Conservation (phyloP, 2,329 filamentous ascomycete genomes). For the Pseudocercospora ulei region DNA sequence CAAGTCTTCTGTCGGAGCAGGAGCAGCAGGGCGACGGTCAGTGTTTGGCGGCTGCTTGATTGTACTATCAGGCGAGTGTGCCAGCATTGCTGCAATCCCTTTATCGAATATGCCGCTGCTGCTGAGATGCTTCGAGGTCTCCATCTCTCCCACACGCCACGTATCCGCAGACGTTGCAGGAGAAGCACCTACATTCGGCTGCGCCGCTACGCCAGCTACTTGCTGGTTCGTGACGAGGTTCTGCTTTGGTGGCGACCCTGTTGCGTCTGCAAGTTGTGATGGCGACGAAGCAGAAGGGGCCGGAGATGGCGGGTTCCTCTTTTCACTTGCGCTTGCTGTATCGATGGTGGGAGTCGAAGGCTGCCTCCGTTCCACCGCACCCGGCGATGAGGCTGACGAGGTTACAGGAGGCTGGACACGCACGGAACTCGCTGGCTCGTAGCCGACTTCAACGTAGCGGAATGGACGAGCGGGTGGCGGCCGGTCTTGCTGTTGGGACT, state of each 20-base stretch:
- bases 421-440: background rate
- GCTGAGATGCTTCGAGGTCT: slow-evolving; percentile 3
- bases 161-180: background rate
- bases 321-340: background rate
- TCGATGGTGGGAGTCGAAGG: background rate
- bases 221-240: background rate
- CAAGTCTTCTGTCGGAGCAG: background rate
- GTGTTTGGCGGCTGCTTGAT: slow-evolving; percentile 1
- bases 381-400: background rate
- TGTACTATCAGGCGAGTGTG: slow-evolving; percentile 3
- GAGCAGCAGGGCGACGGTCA: background rate
- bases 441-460: background rate
- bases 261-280: slow-evolving; percentile 2
- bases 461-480: background rate
- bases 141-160: slow-evolving; percentile 2
- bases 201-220: too few relatives aligned
- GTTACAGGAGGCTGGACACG: background rate
- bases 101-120: background rate
- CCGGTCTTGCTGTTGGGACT: background rate
- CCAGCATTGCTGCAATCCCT: slow-evolving; percentile 5
- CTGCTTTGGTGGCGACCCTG: background rate
- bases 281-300: slow-evolving; percentile 4
- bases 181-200: background rate
- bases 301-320: background rate
- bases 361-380: background rate